phyloP scores from a whole-genome alignment of 768 basidiomycete species.

The Suillus variegatus region DNA sequence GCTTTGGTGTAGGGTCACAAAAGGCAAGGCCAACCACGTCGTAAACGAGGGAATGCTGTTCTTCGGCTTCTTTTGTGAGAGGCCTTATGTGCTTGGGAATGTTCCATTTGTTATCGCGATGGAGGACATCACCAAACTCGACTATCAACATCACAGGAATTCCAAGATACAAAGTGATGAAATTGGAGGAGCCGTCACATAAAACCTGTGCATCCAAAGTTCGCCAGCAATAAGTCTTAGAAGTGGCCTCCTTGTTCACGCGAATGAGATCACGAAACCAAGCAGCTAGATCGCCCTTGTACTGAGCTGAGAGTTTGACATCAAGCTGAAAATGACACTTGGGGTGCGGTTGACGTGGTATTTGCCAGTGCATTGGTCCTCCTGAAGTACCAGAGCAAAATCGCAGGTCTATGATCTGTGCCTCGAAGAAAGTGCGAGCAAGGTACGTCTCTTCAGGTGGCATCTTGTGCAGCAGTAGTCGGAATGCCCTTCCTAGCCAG shows the following conservation, averaged over 20 bases:
- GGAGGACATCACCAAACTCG: constrained; percentile 14
- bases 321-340: neutral
- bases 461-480: neutral
- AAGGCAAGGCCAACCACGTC: too few relatives aligned
- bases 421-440: neutral
- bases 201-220: neutral
- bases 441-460: neutral
- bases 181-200: neutral
- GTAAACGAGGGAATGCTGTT: neutral
- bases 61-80: neutral
- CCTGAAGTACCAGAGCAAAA: neutral
- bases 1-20: too few relatives aligned
- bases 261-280: neutral
- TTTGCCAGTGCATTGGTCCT: neutral
- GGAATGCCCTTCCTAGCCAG: neutral
- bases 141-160: neutral
- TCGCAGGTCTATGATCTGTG: neutral
- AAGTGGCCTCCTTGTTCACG: neutral
- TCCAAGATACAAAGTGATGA: neutral
- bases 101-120: neutral
- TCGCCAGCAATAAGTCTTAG: neutral
- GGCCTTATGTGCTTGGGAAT: neutral
- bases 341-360: neutral
- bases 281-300: neutral
- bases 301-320: neutral